Evolutionary conservation across 2,329 filamentous ascomycete species (phyloP).

Genomic region (Cladophialophora immunda): DNA sequence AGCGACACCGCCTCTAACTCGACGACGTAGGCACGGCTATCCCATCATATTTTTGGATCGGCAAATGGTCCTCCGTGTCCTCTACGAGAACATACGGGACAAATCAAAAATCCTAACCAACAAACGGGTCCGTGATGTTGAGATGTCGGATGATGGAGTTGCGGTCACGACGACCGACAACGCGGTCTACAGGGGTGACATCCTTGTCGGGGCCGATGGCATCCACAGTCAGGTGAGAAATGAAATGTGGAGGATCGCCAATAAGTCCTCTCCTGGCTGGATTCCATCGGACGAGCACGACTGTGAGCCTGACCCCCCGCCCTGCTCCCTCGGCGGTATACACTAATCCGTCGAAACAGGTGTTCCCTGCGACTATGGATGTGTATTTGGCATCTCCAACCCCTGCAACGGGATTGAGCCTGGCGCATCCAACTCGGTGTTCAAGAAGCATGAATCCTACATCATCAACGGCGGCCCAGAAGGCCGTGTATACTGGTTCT

Average conservation of each 20-base stretch:
- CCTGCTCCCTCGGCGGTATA: no score
- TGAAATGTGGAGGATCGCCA: conserved; percentile 45
- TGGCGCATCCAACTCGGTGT: conserved; percentile 23
- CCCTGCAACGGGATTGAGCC: conserved; percentile 24
- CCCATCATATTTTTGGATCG: conserved; percentile 42
- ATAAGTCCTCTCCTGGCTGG: not conserved
- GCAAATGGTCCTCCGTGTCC: conserved; percentile 38
- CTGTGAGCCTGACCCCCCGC: not conserved
- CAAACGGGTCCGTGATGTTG: conserved; percentile 6
- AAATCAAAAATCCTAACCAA: conserved; percentile 14
- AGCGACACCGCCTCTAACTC: not conserved
- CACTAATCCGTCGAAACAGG: conserved; percentile 25
- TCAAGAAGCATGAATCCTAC: conserved; percentile 36
- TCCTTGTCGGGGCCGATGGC: conserved; percentile 56
- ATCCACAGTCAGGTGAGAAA: conserved; percentile 49
- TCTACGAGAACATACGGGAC: conserved; percentile 40
- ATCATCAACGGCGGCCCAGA: conserved; percentile 26
- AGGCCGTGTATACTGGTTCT: conserved; percentile 43
- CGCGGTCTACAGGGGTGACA: conserved; percentile 45
- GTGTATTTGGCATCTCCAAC: conserved; percentile 40
- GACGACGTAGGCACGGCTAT: conserved; percentile 31
- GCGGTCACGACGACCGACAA: conserved; percentile 48
- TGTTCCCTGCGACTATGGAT: conserved; percentile 37
- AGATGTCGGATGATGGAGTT: conserved; percentile 37
- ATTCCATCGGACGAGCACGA: conserved; percentile 7